A percentile compares a stretch with the other conserved stretches of the same genome.
phyloP scores from a whole-genome alignment of 495 filamentous ascomycete species.

The Cercophora newfieldiana region DNA sequence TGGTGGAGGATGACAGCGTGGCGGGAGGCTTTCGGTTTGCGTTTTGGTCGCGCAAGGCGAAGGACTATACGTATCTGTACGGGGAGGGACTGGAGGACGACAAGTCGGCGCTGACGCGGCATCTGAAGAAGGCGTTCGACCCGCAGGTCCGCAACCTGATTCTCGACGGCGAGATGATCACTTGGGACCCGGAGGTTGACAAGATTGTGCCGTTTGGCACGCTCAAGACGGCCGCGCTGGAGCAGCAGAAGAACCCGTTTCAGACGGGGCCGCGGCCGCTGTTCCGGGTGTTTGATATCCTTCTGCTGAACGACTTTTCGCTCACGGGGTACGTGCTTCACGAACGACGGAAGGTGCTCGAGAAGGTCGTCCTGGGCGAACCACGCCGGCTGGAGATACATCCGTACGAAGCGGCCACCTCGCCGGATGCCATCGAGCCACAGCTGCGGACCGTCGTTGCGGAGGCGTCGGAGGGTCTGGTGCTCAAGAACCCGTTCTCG shows the following conservation, averaged over 20 bases:
- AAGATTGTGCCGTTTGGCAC: slow-evolving; percentile 87
- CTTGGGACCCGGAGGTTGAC: slow-evolving; percentile 90
- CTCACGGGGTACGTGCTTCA: slow-evolving; percentile 80
- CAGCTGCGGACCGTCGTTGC: slow-evolving; percentile 79
- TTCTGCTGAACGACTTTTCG: slow-evolving; percentile 78
- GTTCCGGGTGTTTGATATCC: slow-evolving; percentile 82
- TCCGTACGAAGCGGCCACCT: slow-evolving; percentile 65
- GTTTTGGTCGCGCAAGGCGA: slow-evolving; percentile 96
- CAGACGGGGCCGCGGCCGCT: slow-evolving; percentile 73
- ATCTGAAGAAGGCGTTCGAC: slow-evolving; percentile 76
- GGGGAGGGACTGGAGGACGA: slow-evolving; percentile 74
- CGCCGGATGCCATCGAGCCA: slow-evolving; percentile 71
- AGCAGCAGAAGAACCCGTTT: slow-evolving; percentile 76
- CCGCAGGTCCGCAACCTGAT: slow-evolving; percentile 79
- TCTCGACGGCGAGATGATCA: slow-evolving; percentile 97
- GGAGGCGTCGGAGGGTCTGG: slow-evolving; percentile 85
- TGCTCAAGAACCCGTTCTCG: slow-evolving; percentile 90
- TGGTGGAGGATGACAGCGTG: slow-evolving; percentile 66
- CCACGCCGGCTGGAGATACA: slow-evolving; percentile 83
- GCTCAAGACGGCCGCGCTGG: slow-evolving; percentile 86
- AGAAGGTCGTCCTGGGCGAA: slow-evolving; percentile 62
- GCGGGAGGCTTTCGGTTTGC: slow-evolving; percentile 72
- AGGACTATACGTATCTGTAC: slow-evolving; percentile 96
- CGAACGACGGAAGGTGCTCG: slow-evolving; percentile 76
- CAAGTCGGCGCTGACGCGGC: slow-evolving; percentile 74